Conservation (phyloP, 1,284 basidiomycete species). For the Apiotrichum porosum region DNA sequence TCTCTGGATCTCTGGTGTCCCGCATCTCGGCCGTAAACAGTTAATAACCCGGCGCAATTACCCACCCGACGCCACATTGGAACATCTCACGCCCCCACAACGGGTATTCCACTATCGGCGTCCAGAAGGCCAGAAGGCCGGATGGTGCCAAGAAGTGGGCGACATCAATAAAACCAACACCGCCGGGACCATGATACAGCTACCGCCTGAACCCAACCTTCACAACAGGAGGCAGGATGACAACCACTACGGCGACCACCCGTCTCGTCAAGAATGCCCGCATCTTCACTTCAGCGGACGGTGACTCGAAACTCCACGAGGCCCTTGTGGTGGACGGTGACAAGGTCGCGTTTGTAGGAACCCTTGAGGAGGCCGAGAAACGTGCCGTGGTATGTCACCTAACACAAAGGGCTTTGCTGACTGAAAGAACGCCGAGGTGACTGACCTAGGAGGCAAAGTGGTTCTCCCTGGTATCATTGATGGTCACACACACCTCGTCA, state of each 20-base stretch:
- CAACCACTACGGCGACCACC: not conserved
- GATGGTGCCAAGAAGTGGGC: too few relatives aligned
- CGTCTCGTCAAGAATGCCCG: slow-evolving; percentile 21
- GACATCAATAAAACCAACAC: too few relatives aligned
- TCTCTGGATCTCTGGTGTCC: too few relatives aligned
- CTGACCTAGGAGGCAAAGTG: slow-evolving; percentile 21
- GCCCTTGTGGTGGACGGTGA: slow-evolving; percentile 20
- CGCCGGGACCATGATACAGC: too few relatives aligned
- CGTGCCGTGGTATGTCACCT: slow-evolving; percentile 1
- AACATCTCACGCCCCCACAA: too few relatives aligned
- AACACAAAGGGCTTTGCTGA: not conserved
- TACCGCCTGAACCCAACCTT: too few relatives aligned
- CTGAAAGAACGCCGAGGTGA: not conserved
- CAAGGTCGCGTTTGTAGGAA: slow-evolving; percentile 20
- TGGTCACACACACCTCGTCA: slow-evolving; percentile 31
- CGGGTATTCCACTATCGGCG: too few relatives aligned
- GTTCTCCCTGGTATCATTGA: slow-evolving; percentile 35
- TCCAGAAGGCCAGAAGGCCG: too few relatives aligned
- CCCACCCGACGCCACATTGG: too few relatives aligned
- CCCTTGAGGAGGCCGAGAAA: not conserved
- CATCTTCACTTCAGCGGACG: slow-evolving; percentile 25
- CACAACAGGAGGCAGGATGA: too few relatives aligned
- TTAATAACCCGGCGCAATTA: too few relatives aligned
- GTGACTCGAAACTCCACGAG: slow-evolving; percentile 19
- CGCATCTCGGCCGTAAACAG: too few relatives aligned